Evolutionary conservation across 2,329 filamentous ascomycete genomes (phyloP), one percentile per base, ranked within the genome.

Genomic region (Claviceps quebecensis): DNA sequence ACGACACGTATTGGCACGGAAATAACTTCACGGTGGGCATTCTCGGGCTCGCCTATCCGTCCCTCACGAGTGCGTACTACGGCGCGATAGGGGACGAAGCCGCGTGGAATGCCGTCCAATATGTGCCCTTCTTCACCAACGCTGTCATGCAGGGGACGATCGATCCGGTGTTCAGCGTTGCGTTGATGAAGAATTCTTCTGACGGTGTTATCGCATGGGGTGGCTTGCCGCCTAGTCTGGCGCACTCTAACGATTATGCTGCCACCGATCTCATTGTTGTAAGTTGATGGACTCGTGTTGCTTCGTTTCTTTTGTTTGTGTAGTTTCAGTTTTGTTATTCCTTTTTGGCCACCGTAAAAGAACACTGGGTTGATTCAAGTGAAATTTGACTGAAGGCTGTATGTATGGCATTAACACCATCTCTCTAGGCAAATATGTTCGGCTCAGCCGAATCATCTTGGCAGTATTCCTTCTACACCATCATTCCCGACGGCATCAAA

Each of bases 391-490:
- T 34, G 29, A 11, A 34, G 29, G 29, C 29, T 34, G 29, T 11
- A 11, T 11, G 9, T 11, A 34, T 34, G 9, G 9, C 29, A 4
- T 11, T 34, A 34, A 34, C 29, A 46, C 56, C 11, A 56, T 41
- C 38, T 46, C 34, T 19, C 11, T 47, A 77, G 74, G 69, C 72
- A 43, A 71, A 72, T 47, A 62, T 77, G 37, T 65, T 63, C 16
- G 59, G 60, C 5, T 58, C 65, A 19, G 58, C 63, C 2, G 63
- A 64, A 51, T 69, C 71, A 5, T 62, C 69, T 1, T 73, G 64
- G 61, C 61, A 69, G 53, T 72, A 72, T 53, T 76, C 74, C 2
- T 77, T 74, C 59, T 78, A 78, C 57, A 76, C 75, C 17, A 69
- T 77, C 52, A 63, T 76, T 47, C 71, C 72, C 0, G 72, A 75